phyloP scores from a whole-genome alignment of 352 stramenopile species.

The Pythium pyrilobum region DNA sequence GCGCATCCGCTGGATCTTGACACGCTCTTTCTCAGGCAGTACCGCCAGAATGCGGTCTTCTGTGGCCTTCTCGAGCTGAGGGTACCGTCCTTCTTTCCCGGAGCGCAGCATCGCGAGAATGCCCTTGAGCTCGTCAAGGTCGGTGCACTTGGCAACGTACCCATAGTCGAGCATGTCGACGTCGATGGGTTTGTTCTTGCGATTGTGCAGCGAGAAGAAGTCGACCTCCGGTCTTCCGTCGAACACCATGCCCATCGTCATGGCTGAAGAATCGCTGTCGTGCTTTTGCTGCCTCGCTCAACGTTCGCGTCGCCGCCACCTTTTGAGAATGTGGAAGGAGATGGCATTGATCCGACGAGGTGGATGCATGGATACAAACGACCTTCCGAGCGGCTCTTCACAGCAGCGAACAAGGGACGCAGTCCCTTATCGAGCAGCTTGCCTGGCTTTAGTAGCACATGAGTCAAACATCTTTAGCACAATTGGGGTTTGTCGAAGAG shows the following conservation, averaged over 20 bases:
- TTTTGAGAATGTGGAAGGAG: not conserved
- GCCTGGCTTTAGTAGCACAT: too few species aligned
- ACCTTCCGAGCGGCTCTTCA: not conserved
- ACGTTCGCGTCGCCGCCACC: conserved; percentile 8
- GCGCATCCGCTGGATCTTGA: conserved; percentile 68
- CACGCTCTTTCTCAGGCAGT: conserved; percentile 70
- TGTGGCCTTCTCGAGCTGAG: conserved; percentile 75
- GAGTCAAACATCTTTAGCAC: too few species aligned
- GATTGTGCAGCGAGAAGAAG: conserved; percentile 73
- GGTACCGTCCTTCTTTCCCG: conserved; percentile 89
- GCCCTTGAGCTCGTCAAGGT: conserved; percentile 83
- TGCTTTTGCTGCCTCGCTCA: not conserved
- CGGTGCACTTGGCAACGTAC: conserved; percentile 80
- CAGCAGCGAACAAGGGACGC: conserved; percentile 5
- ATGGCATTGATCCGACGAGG: too few species aligned
- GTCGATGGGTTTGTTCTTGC: conserved; percentile 60
- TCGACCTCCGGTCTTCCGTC: conserved; percentile 32
- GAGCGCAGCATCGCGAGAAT: conserved; percentile 82
- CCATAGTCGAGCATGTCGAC: conserved; percentile 91
- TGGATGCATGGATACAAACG: not conserved
- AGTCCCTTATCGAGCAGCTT: too few species aligned
- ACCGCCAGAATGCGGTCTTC: conserved; percentile 78
- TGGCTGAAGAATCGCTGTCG: not conserved
- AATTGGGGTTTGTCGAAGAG: too few species aligned
- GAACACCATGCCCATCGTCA: conserved; percentile 26